These are phyloP conservation scores for Quercus suber DNA, from an alignment of 306 rosid species.

Conservation along the genomic window DNA sequence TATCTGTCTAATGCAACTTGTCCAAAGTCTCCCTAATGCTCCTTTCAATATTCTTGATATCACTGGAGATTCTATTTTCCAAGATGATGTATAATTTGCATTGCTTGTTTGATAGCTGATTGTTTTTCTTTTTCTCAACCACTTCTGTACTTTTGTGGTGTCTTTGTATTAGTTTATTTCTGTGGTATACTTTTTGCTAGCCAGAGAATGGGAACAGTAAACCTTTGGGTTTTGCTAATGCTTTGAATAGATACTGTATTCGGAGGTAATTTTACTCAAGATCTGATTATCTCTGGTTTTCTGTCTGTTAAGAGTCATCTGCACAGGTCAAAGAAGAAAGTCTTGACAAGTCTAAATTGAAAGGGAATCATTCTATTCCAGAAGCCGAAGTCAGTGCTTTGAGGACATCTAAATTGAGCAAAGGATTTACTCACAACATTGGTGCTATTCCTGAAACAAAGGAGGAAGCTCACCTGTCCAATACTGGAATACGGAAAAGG, in stretches of 20 bases:
- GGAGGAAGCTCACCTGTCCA: slow-evolving; percentile 42
- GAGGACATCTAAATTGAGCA: slow-evolving; percentile 36
- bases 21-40: neutral
- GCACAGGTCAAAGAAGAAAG: slow-evolving; percentile 49
- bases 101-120: neutral
- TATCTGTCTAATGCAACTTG: neutral
- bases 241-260: neutral
- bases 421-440: slow-evolving; percentile 31
- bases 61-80: neutral
- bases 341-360: slow-evolving; percentile 46
- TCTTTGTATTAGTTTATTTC: neutral
- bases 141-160: neutral
- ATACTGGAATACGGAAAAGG: slow-evolving; percentile 51
- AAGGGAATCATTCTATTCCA: slow-evolving; percentile 37
- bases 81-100: neutral
- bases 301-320: slow-evolving; percentile 52
- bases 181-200: neutral
- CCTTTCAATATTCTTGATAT: neutral
- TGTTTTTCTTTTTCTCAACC: neutral
- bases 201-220: neutral
- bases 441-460: slow-evolving; percentile 36
- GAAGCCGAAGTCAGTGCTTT: slow-evolving; percentile 38
- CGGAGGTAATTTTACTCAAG: slow-evolving; percentile 12
- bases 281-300: slow-evolving; percentile 20
- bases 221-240: neutral